Percentiles rank a stretch among this genome's conserved stretches.
phyloP scores from a whole-genome alignment of 306 rosid genomes.

The Pueraria montana region DNA sequence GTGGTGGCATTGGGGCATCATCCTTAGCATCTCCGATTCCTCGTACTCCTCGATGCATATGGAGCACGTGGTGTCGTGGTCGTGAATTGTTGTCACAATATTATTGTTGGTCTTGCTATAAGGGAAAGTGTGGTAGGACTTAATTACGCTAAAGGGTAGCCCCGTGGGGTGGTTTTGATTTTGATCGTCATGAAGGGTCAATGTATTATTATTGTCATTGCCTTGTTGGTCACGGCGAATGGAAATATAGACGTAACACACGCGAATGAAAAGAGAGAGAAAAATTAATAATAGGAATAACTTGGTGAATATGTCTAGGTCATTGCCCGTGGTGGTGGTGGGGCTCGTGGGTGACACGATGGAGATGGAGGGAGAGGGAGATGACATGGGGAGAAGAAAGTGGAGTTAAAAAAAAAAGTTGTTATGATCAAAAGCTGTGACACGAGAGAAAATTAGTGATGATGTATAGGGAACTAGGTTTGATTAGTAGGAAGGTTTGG shows the following conservation, averaged over 20 bases:
- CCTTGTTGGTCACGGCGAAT: background rate
- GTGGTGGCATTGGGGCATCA: conserved; percentile 81
- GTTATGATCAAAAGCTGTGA: background rate
- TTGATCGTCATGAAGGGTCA: background rate
- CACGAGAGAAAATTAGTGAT: background rate
- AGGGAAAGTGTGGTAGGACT: conserved; percentile 70
- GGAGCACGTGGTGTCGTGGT: conserved; percentile 57
- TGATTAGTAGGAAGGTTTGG: background rate
- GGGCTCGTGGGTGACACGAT: background rate
- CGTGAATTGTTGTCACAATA: background rate
- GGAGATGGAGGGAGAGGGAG: background rate
- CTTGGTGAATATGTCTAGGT: conserved; percentile 58
- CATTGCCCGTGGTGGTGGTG: background rate
- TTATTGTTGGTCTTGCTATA: conserved; percentile 39
- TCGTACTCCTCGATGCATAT: conserved; percentile 78
- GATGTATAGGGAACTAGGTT: background rate
- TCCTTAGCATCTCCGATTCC: conserved; percentile 72
- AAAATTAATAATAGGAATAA: conserved; percentile 66
- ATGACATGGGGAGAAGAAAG: background rate
- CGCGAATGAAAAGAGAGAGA: conserved; percentile 63
- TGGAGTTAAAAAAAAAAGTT: background rate
- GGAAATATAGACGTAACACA: conserved; percentile 65
- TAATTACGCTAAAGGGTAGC: conserved; percentile 60
- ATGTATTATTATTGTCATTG: background rate
- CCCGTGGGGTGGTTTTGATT: conserved; percentile 45